Evolutionary conservation across 116 monocot genomes (phyloP).

Genomic region (Phalaenopsis hybrid): DNA sequence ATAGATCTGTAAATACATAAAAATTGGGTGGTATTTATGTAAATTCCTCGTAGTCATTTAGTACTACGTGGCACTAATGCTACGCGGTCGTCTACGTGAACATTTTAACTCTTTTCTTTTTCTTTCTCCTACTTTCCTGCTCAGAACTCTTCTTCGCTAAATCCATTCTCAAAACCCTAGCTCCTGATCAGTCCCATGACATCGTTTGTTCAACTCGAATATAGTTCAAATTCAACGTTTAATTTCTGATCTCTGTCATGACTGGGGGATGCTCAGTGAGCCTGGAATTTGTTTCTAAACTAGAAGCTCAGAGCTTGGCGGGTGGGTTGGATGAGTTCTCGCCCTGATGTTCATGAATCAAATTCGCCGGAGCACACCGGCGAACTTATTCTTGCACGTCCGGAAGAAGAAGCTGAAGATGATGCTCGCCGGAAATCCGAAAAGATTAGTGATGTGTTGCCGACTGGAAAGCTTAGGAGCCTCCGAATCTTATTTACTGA

Average conservation of each 20-base stretch:
- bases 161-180: not conserved
- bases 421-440: not conserved
- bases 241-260: conserved; percentile 3
- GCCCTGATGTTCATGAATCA: not conserved
- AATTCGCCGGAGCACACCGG: not conserved
- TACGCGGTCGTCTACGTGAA: not conserved
- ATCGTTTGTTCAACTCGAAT: not conserved
- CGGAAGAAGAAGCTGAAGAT: not conserved
- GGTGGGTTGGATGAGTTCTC: conserved; percentile 4
- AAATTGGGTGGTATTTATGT: too few species aligned
- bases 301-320: not conserved
- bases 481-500: conserved; percentile 38
- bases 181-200: not conserved
- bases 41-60: not conserved
- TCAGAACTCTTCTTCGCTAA: not conserved
- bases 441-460: not conserved
- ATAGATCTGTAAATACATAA: too few species aligned
- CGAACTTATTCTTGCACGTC: not conserved
- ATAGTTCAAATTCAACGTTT: not conserved
- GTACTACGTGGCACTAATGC: not conserved
- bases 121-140: not conserved
- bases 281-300: not conserved
- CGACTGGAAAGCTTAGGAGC: not conserved
- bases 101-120: not conserved
- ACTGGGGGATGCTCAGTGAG: conserved; percentile 1